A percentile compares a stretch with the other conserved stretches of the same genome.
These are phyloP conservation scores for Fusarium sp. DNA, from an alignment of 2,329 filamentous ascomycete species.

Conservation along the genomic window DNA sequence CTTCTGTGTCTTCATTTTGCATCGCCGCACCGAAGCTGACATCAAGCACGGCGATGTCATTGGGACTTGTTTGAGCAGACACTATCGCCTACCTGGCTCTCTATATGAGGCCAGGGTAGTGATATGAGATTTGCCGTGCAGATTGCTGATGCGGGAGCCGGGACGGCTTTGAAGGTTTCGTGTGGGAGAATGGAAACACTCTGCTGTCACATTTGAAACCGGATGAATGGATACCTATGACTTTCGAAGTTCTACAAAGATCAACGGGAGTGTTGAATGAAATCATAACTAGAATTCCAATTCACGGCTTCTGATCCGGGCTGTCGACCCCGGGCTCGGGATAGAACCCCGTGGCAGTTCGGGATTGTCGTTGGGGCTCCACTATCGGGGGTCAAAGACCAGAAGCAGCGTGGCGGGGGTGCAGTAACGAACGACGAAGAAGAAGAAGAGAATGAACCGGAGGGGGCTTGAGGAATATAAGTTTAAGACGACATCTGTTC, in stretches of 20 bases:
- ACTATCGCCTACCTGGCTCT: constrained; percentile 34
- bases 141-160: not conserved
- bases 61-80: constrained; percentile 29
- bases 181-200: constrained; percentile 9
- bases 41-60: constrained; percentile 43
- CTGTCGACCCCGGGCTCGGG: constrained; percentile 36
- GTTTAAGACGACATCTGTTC: constrained; percentile 6
- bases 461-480: constrained; percentile 24
- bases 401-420: constrained; percentile 32
- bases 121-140: constrained; percentile 7
- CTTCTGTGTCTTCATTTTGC: constrained; percentile 44
- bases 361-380: constrained; percentile 38
- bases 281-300: constrained; percentile 30
- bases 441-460: constrained; percentile 48
- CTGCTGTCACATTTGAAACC: constrained; percentile 22
- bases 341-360: constrained; percentile 42
- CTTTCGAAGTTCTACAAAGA: constrained; percentile 20
- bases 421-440: constrained; percentile 31
- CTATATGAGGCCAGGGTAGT: constrained; percentile 25
- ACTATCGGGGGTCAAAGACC: constrained; percentile 37
- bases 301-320: constrained; percentile 38
- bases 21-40: constrained; percentile 45
- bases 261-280: constrained; percentile 25
- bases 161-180: not conserved
- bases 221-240: constrained; percentile 6